These are phyloP conservation scores for Colletotrichum sansevieriae DNA, from an alignment of 2,329 filamentous ascomycete species.

Conservation along the genomic window DNA sequence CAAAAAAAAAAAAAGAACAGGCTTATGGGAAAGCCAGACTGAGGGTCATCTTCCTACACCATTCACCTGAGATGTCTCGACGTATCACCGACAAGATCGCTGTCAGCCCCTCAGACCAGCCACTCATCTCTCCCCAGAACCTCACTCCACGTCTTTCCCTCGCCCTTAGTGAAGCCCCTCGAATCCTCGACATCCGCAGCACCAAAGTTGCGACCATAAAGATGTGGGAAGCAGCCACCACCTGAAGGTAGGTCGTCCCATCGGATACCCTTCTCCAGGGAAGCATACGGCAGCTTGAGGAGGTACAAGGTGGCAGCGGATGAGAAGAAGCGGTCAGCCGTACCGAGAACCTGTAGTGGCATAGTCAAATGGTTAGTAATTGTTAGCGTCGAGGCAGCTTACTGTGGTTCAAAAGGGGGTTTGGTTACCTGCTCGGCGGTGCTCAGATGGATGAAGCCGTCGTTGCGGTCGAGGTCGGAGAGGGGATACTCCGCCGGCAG, in stretches of 20 bases:
- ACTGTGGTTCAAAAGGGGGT: background rate
- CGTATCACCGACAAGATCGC: too few relatives aligned
- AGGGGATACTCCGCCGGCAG: slow-evolving; percentile 67
- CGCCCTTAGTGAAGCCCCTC: slow-evolving; percentile 60
- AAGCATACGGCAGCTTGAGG: slow-evolving; percentile 65
- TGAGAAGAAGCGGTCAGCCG: slow-evolving; percentile 60
- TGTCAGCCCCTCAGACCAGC: slow-evolving; percentile 45
- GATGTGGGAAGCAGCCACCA: slow-evolving; percentile 65
- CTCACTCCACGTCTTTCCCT: slow-evolving; percentile 61
- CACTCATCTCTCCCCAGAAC: slow-evolving; percentile 56
- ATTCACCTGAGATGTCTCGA: too few relatives aligned
- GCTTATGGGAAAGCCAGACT: too few relatives aligned
- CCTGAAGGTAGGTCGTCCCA: slow-evolving; percentile 68
- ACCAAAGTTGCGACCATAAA: slow-evolving; percentile 69
- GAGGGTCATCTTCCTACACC: too few relatives aligned
- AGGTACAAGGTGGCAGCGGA: slow-evolving; percentile 58
- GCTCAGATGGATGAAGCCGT: slow-evolving; percentile 74
- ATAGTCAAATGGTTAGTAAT: too few relatives aligned
- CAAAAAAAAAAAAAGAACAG: too few relatives aligned
- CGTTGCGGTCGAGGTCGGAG: slow-evolving; percentile 70
- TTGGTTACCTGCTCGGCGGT: slow-evolving; percentile 63
- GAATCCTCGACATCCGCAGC: slow-evolving; percentile 62
- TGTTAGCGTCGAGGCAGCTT: too few relatives aligned
- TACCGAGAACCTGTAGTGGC: slow-evolving; percentile 56
- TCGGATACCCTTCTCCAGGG: slow-evolving; percentile 58